phyloP scores from a whole-genome alignment of 768 basidiomycete species.

The Suillus weaverae region DNA sequence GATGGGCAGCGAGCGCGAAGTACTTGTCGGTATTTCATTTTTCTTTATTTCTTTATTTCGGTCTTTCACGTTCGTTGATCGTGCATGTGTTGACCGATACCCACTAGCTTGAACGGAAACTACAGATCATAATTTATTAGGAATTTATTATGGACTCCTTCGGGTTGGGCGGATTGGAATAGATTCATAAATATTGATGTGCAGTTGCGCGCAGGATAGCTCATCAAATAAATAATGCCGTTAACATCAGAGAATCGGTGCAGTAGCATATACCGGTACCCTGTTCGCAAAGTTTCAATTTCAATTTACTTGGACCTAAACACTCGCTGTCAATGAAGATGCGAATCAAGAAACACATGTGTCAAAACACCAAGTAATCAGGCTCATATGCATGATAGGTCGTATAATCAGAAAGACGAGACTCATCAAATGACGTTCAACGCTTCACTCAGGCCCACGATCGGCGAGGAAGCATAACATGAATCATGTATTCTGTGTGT shows the following conservation, averaged over 20 bases:
- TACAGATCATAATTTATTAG: not conserved
- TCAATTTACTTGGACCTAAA: not conserved
- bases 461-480: conserved; percentile 4
- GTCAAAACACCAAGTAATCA: not conserved
- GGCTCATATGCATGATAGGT: not conserved
- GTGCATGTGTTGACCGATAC: not conserved
- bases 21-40: not conserved
- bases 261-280: not conserved
- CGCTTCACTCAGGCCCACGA: not conserved
- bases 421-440: not conserved
- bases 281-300: not conserved
- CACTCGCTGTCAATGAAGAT: not conserved
- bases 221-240: too few species aligned
- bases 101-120: not conserved
- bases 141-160: not conserved
- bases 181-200: not conserved
- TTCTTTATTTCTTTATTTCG: not conserved
- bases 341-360: not conserved
- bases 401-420: not conserved
- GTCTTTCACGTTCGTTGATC: not conserved
- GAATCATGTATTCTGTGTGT: conserved; percentile 21
- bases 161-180: not conserved
- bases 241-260: not conserved
- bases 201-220: not conserved
- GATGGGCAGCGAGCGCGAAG: not conserved